A percentile compares a stretch with the other conserved stretches of the same genome.
phyloP scores from a whole-genome alignment of 2,329 filamentous ascomycete genomes.

The Verticillium dahliae region DNA sequence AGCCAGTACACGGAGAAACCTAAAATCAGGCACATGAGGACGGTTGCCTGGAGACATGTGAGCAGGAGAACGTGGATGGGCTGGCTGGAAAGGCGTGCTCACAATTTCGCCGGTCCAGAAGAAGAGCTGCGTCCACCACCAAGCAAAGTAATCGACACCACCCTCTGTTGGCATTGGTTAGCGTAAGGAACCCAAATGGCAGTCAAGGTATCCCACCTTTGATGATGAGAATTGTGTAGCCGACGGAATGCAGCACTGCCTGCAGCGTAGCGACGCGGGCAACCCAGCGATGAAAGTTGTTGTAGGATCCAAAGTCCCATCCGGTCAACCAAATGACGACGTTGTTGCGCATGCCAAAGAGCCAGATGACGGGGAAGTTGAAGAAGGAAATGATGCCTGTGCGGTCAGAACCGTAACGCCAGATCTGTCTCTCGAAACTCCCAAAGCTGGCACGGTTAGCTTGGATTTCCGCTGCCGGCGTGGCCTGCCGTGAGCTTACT shows the following conservation, averaged over 20 bases:
- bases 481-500: slow-evolving; percentile 20
- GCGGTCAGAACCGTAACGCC: slow-evolving; percentile 55
- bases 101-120: slow-evolving; percentile 37
- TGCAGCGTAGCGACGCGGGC: slow-evolving; percentile 56
- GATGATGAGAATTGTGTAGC: slow-evolving; percentile 44
- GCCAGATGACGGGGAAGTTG: slow-evolving; percentile 58
- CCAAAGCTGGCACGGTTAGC: slow-evolving; percentile 22
- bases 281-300: slow-evolving; percentile 61
- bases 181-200: background rate
- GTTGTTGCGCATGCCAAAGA: slow-evolving; percentile 64
- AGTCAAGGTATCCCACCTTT: slow-evolving; percentile 18
- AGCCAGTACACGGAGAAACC: slow-evolving; percentile 44
- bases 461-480: too few relatives aligned
- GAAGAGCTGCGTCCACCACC: slow-evolving; percentile 35
- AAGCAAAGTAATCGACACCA: slow-evolving; percentile 25
- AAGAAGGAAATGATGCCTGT: slow-evolving; percentile 58
- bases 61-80: background rate
- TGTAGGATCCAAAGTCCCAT: slow-evolving; percentile 62
- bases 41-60: slow-evolving; percentile 24
- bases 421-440: slow-evolving; percentile 23
- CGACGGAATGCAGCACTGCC: slow-evolving; percentile 55
- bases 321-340: slow-evolving; percentile 59
- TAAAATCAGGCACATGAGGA: slow-evolving; percentile 37
- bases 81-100: background rate
- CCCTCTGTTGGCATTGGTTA: slow-evolving; percentile 22